These are phyloP conservation scores for Solanum dulcamara DNA, from an alignment of 257 asterid species.

Conservation along the genomic window DNA sequence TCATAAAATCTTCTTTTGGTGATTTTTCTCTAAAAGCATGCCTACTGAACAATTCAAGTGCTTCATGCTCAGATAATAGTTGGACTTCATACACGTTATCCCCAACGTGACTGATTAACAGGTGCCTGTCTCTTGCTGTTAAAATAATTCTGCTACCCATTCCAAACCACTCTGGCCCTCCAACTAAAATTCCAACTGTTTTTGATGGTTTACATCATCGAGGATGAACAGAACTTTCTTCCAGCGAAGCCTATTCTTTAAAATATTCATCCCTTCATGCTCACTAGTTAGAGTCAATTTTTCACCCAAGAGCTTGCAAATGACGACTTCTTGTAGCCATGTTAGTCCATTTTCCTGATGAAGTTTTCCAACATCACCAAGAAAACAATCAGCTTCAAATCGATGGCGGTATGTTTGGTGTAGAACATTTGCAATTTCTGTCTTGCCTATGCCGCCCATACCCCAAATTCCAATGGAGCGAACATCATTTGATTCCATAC, in stretches of 20 bases:
- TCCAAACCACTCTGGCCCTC: background rate
- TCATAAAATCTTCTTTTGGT: background rate
- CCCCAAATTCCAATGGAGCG: background rate
- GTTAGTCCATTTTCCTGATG: background rate
- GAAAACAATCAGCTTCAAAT: background rate
- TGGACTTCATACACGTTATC: background rate
- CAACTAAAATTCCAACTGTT: background rate
- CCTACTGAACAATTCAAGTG: background rate
- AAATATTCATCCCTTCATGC: background rate
- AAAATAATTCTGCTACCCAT: background rate
- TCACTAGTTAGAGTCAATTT: background rate
- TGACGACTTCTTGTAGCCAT: background rate
- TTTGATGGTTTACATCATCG: background rate
- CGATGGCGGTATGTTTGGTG: background rate
- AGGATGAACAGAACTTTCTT: background rate
- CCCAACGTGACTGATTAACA: background rate
- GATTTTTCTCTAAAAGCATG: background rate
- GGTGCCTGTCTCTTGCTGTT: background rate
- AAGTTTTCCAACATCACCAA: background rate
- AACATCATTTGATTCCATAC: background rate
- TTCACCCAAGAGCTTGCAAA: background rate
- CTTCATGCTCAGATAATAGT: background rate
- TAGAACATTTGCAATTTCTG: background rate
- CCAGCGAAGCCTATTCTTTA: background rate
- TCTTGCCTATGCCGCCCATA: conserved; percentile 1